Percentiles rank a stretch among this genome's conserved stretches.
Conservation (phyloP, 2,329 filamentous ascomycete species). For the Fusarium sp. region DNA sequence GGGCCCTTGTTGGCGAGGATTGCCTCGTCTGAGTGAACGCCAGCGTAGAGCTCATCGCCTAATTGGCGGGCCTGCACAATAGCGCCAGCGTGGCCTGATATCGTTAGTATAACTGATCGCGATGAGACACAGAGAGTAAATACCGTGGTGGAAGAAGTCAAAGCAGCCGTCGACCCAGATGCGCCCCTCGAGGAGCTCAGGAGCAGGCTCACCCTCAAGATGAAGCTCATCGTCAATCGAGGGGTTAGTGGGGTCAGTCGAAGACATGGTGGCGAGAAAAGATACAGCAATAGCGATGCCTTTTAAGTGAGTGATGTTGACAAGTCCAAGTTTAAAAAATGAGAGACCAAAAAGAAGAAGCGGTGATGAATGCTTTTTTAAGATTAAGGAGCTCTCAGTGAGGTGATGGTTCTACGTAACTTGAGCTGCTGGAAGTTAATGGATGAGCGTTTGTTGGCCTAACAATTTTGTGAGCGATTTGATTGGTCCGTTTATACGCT, state of each 20-base stretch:
- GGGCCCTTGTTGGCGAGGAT: conserved; percentile 98
- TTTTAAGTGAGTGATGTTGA: background rate
- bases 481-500: conserved; percentile 25
- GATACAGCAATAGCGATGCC: background rate
- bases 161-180: conserved; percentile 99
- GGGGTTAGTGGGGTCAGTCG: conserved; percentile 38
- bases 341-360: background rate
- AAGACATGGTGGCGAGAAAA: conserved; percentile 26
- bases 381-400: conserved; percentile 7
- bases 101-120: background rate
- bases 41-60: conserved; percentile 87
- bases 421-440: conserved; percentile 24
- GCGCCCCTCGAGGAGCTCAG: conserved; percentile 71
- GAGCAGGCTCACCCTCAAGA: conserved; percentile 58
- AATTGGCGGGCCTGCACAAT: conserved; percentile 96
- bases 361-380: conserved; percentile 7
- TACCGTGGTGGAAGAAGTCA: conserved; percentile 98
- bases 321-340: background rate
- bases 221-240: conserved; percentile 38
- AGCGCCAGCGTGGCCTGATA: conserved; percentile 89
- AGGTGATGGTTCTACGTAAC: conserved; percentile 10
- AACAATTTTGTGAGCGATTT: conserved; percentile 22
- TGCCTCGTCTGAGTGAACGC: conserved; percentile 93
- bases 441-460: background rate
- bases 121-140: background rate